phyloP scores from a whole-genome alignment of 805 yeast genomes.

The Kuraishia molischiana region DNA sequence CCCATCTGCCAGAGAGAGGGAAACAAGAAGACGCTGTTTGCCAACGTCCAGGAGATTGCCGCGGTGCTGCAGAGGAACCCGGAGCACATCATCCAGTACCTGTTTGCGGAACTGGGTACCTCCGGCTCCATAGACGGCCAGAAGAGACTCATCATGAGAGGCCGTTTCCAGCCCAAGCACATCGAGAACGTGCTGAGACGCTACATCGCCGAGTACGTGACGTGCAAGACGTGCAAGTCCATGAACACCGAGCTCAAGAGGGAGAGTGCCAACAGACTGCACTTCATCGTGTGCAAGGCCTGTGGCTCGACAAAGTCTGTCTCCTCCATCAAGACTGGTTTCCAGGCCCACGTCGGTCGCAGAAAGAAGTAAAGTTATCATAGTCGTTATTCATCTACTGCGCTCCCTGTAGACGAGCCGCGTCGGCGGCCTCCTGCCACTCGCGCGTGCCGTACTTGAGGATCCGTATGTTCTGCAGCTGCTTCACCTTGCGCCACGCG shows the following conservation, averaged over 20 bases:
- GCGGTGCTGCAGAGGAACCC: slow-evolving; percentile 93
- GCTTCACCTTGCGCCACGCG: slow-evolving; percentile 20
- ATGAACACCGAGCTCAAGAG: slow-evolving; percentile 93
- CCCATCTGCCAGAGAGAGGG: slow-evolving; percentile 97
- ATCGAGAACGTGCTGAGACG: slow-evolving; percentile 94
- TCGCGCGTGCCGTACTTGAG: slow-evolving; percentile 1
- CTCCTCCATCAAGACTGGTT: slow-evolving; percentile 96
- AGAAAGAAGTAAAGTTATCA: slow-evolving; percentile 72
- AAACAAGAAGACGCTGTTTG: slow-evolving; percentile 89
- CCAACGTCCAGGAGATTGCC: slow-evolving; percentile 91
- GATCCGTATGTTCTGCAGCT: slow-evolving; percentile 11
- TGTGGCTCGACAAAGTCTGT: slow-evolving; percentile 98
- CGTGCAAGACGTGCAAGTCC: slow-evolving; percentile 98
- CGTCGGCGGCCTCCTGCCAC: neutral
- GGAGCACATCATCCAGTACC: slow-evolving; percentile 92
- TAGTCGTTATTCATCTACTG: no score
- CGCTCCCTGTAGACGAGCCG: no score
- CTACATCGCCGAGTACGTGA: slow-evolving; percentile 93
- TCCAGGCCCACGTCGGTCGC: slow-evolving; percentile 95
- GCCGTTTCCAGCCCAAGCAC: slow-evolving; percentile 96
- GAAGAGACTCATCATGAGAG: slow-evolving; percentile 93
- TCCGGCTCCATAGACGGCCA: slow-evolving; percentile 98
- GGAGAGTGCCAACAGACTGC: slow-evolving; percentile 93
- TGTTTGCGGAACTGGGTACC: slow-evolving; percentile 98
- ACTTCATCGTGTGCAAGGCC: slow-evolving; percentile 93